A percentile compares a stretch with the other conserved stretches of the same genome.
phyloP scores from a whole-genome alignment of 768 basidiomycete genomes.

The Rhizopogon roseolus region DNA sequence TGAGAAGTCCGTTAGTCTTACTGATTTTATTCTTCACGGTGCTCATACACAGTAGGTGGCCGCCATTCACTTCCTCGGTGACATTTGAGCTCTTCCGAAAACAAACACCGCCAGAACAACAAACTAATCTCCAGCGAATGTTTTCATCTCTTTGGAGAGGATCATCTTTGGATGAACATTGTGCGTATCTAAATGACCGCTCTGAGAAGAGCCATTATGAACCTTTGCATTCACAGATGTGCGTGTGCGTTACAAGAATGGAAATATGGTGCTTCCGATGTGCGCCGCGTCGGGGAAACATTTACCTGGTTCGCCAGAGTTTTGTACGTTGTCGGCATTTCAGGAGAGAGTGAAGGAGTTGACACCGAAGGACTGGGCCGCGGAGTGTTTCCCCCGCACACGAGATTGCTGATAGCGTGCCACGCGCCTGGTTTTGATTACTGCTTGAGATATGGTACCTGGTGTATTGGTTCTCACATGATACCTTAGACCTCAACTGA shows the following conservation, averaged over 20 bases:
- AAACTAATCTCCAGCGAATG: conserved; percentile 32
- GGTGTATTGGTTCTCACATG: no score
- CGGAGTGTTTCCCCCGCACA: conserved; percentile 46
- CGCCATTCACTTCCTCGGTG: conserved; percentile 67
- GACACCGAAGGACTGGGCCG: conserved; percentile 61
- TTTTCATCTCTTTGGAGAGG: conserved; percentile 35
- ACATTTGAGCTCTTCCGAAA: conserved; percentile 71
- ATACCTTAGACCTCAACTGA: no score
- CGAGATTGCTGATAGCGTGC: neutral
- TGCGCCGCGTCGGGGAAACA: conserved; percentile 68
- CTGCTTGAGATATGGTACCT: neutral
- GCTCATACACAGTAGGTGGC: conserved; percentile 46
- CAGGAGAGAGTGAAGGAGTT: conserved; percentile 55
- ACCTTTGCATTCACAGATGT: conserved; percentile 36
- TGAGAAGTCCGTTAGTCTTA: conserved; percentile 41
- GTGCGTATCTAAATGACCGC: conserved; percentile 24
- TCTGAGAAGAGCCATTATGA: neutral
- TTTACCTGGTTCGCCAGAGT: conserved; percentile 63
- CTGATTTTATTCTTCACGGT: neutral
- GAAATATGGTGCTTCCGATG: conserved; percentile 53
- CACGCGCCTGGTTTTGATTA: neutral
- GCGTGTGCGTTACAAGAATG: conserved; percentile 76
- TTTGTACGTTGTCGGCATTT: conserved; percentile 68
- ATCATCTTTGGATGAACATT: conserved; percentile 33
- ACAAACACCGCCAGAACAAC: conserved; percentile 6